Conservation (phyloP, 2,329 filamentous ascomycete genomes). For the Xylaria sp. region DNA sequence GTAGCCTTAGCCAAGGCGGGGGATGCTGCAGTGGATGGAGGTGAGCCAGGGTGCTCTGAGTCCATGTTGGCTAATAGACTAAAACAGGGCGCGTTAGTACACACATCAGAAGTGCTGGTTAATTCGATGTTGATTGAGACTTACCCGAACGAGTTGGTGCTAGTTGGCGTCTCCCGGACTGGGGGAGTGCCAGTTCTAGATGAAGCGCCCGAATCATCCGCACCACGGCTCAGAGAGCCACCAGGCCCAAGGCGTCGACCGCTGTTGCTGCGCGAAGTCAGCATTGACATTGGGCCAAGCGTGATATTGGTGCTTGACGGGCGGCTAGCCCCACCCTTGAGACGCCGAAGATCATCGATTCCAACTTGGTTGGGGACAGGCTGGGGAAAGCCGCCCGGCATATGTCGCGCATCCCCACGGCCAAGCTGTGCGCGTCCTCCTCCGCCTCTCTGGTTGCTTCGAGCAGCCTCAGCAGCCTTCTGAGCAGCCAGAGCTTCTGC, state of each 20-base stretch:
- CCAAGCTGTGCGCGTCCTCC: constrained; percentile 78
- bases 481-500: constrained; percentile 80
- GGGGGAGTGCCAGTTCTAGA: constrained; percentile 92
- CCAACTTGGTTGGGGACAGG: constrained; percentile 86
- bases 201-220: constrained; percentile 86
- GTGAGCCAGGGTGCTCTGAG: constrained; percentile 71
- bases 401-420: constrained; percentile 87
- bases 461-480: constrained; percentile 79
- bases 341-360: constrained; percentile 89
- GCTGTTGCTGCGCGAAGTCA: constrained; percentile 90
- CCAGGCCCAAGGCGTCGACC: constrained; percentile 83
- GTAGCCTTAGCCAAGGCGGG: constrained; percentile 73
- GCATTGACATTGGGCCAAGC: constrained; percentile 87
- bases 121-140: constrained; percentile 46
- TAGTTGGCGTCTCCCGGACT: constrained; percentile 67
- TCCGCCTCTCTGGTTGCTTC: constrained; percentile 72
- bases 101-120: neutral
- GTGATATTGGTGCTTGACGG: constrained; percentile 71
- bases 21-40: constrained; percentile 75
- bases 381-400: constrained; percentile 78
- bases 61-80: constrained; percentile 71
- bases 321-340: constrained; percentile 73
- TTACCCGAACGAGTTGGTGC: constrained; percentile 95
- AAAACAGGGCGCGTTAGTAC: constrained; percentile 47
- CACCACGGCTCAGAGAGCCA: constrained; percentile 75